These are phyloP conservation scores for Epichloe bromicola DNA, from an alignment of 2,329 filamentous ascomycete species.

Conservation along the genomic window DNA sequence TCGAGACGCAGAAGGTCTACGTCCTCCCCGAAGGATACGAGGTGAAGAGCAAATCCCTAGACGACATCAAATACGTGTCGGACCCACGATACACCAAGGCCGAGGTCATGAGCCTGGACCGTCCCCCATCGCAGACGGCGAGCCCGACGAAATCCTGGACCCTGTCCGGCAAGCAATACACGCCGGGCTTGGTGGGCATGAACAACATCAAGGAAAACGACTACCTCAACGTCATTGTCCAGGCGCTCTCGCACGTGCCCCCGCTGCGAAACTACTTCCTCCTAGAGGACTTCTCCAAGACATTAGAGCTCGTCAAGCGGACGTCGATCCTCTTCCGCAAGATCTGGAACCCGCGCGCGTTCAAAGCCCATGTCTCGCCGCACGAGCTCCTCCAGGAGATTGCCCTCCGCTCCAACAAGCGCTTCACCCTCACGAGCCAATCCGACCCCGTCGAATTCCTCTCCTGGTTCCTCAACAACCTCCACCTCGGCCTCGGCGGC, in stretches of 20 bases:
- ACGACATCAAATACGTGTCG: slow-evolving; percentile 96
- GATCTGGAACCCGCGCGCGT: slow-evolving; percentile 94
- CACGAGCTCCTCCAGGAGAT: slow-evolving; percentile 96
- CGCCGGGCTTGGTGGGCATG: slow-evolving; percentile 92
- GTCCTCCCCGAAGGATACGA: slow-evolving; percentile 95
- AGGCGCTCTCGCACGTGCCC: slow-evolving; percentile 78
- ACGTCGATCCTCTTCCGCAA: slow-evolving; percentile 87
- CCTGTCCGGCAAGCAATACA: slow-evolving; percentile 71
- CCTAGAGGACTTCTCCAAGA: slow-evolving; percentile 64
- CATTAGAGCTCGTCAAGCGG: slow-evolving; percentile 69
- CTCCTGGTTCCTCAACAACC: slow-evolving; percentile 93
- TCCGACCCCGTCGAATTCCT: slow-evolving; percentile 95
- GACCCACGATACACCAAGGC: slow-evolving; percentile 74
- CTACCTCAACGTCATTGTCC: slow-evolving; percentile 91
- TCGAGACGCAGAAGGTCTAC: slow-evolving; percentile 83
- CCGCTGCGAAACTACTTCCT: slow-evolving; percentile 88
- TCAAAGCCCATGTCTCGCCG: slow-evolving; percentile 92
- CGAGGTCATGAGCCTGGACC: slow-evolving; percentile 72
- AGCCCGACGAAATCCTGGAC: slow-evolving; percentile 30
- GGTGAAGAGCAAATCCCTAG: slow-evolving; percentile 83
- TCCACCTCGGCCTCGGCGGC: slow-evolving; percentile 83
- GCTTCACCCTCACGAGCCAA: slow-evolving; percentile 80
- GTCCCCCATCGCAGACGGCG: slow-evolving; percentile 14
- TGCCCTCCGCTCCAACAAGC: slow-evolving; percentile 77
- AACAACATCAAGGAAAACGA: slow-evolving; percentile 99